Evolutionary conservation across 768 basidiomycete genomes (phyloP).

Genomic region (Amanita subjunquillea): DNA sequence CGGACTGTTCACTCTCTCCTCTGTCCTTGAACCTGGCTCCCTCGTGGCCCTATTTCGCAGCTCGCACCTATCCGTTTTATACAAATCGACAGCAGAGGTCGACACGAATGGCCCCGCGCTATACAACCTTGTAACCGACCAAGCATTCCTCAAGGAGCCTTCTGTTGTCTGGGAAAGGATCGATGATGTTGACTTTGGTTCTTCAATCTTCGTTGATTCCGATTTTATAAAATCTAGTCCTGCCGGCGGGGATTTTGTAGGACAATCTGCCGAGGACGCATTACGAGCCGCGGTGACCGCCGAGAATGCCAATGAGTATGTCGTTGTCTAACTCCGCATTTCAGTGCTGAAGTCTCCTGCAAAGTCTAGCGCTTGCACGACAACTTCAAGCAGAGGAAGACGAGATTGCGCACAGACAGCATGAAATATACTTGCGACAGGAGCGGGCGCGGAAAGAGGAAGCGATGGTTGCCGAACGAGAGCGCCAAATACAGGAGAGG

Average conservation of each 20-base stretch:
- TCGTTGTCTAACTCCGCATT: conserved; percentile 6
- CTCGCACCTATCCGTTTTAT: conserved; percentile 82
- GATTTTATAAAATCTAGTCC: conserved; percentile 55
- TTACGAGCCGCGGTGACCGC: conserved; percentile 34
- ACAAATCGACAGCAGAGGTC: conserved; percentile 37
- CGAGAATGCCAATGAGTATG: conserved; percentile 52
- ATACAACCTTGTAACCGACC: conserved; percentile 81
- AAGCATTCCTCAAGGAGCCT: conserved; percentile 66
- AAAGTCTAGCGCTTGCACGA: conserved; percentile 57
- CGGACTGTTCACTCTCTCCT: conserved; percentile 74
- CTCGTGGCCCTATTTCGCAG: conserved; percentile 87
- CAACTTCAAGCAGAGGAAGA: conserved; percentile 82
- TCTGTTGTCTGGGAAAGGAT: conserved; percentile 87
- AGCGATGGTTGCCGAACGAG: conserved; percentile 16
- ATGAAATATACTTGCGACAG: conserved; percentile 17
- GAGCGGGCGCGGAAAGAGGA: conserved; percentile 13
- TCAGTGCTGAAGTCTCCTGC: conserved; percentile 1
- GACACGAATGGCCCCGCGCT: conserved; percentile 30
- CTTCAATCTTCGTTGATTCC: conserved; percentile 69
- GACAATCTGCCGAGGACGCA: conserved; percentile 55
- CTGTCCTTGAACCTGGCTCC: conserved; percentile 39
- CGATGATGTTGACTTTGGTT: conserved; percentile 78
- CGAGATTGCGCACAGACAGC: conserved; percentile 29
- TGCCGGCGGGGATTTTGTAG: conserved; percentile 75
- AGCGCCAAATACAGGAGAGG: conserved; percentile 16